A percentile compares a stretch with the other conserved stretches of the same genome.
phyloP scores from a whole-genome alignment of 495 filamentous ascomycete genomes.

The Trichoderma erinaceum region DNA sequence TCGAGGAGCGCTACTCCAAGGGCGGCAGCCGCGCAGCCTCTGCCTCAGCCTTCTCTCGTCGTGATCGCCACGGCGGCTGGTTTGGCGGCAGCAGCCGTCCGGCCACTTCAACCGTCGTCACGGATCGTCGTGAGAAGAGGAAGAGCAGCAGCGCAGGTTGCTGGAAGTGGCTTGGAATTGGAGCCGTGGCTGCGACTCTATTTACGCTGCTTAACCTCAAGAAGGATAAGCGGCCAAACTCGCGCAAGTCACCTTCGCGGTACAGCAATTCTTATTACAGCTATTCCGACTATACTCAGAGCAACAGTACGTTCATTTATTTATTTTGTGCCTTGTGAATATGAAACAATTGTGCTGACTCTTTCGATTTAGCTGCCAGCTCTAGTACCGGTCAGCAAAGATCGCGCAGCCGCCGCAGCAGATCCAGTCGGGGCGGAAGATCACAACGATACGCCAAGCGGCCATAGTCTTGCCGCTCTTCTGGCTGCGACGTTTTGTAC shows the following conservation, averaged over 20 bases:
- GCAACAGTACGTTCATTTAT: conserved; percentile 41
- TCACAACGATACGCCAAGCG: neutral
- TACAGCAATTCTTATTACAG: conserved; percentile 45
- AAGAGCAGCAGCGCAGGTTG: conserved; percentile 31
- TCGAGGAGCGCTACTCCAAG: conserved; percentile 61
- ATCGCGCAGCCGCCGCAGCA: conserved; percentile 22
- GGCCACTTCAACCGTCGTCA: conserved; percentile 40
- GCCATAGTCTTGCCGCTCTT: conserved; percentile 3
- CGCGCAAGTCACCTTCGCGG: conserved; percentile 42
- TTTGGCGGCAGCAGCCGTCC: conserved; percentile 44
- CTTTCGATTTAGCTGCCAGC: conserved; percentile 36
- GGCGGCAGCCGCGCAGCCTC: conserved; percentile 32
- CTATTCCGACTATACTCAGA: conserved; percentile 39
- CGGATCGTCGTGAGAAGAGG: conserved; percentile 48
- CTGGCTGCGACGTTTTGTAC: neutral
- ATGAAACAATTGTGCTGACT: neutral
- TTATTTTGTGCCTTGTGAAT: conserved; percentile 17
- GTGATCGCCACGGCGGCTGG: conserved; percentile 56
- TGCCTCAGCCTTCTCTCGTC: conserved; percentile 28
- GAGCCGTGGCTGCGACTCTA: conserved; percentile 58
- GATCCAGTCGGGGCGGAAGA: neutral
- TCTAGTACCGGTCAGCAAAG: conserved; percentile 34
- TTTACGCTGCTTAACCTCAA: conserved; percentile 72
- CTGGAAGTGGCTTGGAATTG: conserved; percentile 48
- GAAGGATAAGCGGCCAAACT: conserved; percentile 46